Percentiles rank a stretch among this genome's conserved stretches.
These are phyloP conservation scores for Rhodosporidiobolus sp. DNA, from an alignment of 768 basidiomycete species.

Conservation along the genomic window DNA sequence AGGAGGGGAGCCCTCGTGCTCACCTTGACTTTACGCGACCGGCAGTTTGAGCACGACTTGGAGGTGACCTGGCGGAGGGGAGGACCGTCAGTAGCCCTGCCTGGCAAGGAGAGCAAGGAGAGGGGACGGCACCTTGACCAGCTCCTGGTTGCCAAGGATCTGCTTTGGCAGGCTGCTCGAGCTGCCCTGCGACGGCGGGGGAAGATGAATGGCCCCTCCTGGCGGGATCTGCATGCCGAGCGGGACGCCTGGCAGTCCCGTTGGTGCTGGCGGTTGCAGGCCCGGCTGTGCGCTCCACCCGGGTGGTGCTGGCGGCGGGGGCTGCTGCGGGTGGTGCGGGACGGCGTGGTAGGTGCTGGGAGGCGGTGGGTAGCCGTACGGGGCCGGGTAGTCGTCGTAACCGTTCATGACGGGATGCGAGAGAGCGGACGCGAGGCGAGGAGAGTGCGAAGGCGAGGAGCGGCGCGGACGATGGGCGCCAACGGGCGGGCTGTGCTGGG, in stretches of 20 bases:
- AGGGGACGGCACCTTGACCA: constrained; percentile 20
- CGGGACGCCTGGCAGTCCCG: not conserved
- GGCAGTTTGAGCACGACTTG: constrained; percentile 24
- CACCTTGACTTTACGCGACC: constrained; percentile 30
- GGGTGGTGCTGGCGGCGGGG: too few relatives aligned
- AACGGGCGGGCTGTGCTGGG: too few relatives aligned
- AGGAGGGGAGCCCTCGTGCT: not conserved
- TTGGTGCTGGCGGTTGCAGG: not conserved
- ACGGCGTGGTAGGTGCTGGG: not conserved
- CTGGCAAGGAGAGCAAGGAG: not conserved
- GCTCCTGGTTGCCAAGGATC: not conserved
- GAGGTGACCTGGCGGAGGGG: not conserved
- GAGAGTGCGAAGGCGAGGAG: not conserved
- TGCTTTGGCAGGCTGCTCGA: constrained; percentile 7
- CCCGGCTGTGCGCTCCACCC: too few relatives aligned
- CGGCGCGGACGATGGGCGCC: not conserved
- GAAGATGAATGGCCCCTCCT: constrained; percentile 2
- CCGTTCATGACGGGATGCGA: too few relatives aligned
- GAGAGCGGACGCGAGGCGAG: not conserved
- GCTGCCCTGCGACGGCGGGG: not conserved
- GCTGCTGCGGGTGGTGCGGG: too few relatives aligned
- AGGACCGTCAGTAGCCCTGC: too few relatives aligned
- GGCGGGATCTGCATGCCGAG: constrained; percentile 5
- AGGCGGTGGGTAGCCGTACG: too few relatives aligned
- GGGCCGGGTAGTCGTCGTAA: not conserved